A percentile compares a stretch with the other conserved stretches of the same genome.
Evolutionary conservation across 495 filamentous ascomycete genomes (phyloP).

Genomic region (Echria macrotheca): DNA sequence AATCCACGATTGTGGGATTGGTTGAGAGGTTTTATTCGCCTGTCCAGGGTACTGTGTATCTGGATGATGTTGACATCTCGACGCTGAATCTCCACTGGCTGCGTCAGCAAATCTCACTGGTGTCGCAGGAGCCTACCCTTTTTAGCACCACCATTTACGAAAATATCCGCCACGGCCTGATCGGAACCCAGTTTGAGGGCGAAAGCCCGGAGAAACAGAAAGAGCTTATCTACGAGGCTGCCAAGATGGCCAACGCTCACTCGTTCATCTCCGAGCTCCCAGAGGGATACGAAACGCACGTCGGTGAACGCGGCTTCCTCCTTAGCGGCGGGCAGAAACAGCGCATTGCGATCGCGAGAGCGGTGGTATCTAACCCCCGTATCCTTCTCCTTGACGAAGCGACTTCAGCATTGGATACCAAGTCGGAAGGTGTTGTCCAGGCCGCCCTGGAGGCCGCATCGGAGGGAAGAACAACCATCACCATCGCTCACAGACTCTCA

Average conservation of each 20-base stretch:
- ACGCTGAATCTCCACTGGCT: conserved; percentile 85
- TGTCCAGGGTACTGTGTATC: conserved; percentile 66
- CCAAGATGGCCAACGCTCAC: conserved; percentile 87
- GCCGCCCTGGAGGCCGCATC: conserved; percentile 83
- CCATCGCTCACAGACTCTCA: conserved; percentile 90
- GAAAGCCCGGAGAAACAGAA: conserved; percentile 57
- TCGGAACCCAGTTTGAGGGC: conserved; percentile 73
- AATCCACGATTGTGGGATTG: conserved; percentile 86
- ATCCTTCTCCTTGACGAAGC: conserved; percentile 91
- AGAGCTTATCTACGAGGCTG: conserved; percentile 71
- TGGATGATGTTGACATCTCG: conserved; percentile 81
- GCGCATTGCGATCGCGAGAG: conserved; percentile 79
- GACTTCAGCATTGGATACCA: conserved; percentile 91
- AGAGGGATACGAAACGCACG: conserved; percentile 87
- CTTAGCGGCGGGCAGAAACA: conserved; percentile 96
- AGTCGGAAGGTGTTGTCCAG: conserved; percentile 91
- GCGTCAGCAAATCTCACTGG: conserved; percentile 83
- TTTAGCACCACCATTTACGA: conserved; percentile 83
- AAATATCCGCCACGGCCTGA: conserved; percentile 82
- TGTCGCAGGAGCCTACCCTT: conserved; percentile 75
- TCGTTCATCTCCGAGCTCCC: conserved; percentile 82
- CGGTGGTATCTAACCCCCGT: conserved; percentile 91
- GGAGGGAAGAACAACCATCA: conserved; percentile 88
- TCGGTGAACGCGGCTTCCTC: conserved; percentile 90
- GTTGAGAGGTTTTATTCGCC: conserved; percentile 93